A percentile compares a stretch with the other conserved stretches of the same genome.
Evolutionary conservation across 495 filamentous ascomycete genomes (phyloP).

Genomic region (Neohortaea acidophila): DNA sequence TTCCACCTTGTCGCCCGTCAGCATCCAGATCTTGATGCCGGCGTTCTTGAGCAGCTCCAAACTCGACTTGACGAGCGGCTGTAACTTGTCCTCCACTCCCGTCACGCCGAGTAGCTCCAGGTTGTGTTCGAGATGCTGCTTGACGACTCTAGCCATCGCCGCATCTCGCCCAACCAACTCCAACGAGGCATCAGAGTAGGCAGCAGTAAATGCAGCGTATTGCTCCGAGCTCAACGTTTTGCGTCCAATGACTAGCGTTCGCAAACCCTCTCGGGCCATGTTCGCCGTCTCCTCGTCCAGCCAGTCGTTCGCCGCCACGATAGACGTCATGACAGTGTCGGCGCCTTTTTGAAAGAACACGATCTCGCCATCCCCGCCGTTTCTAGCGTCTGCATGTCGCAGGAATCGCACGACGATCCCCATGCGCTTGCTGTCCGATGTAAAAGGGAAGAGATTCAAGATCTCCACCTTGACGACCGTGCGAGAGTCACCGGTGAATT

Average conservation of each 20-base stretch:
- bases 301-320: constrained; percentile 94
- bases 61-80: constrained; percentile 85
- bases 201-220: constrained; percentile 61
- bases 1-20: constrained; percentile 97
- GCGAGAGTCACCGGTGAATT: constrained; percentile 60
- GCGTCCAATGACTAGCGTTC: constrained; percentile 85
- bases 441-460: constrained; percentile 92
- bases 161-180: constrained; percentile 63
- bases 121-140: constrained; percentile 70
- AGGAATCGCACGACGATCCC: constrained; percentile 84
- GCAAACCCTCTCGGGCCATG: constrained; percentile 92
- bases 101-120: constrained; percentile 90
- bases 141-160: constrained; percentile 63
- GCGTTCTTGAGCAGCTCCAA: constrained; percentile 92
- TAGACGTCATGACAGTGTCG: constrained; percentile 89
- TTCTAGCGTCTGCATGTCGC: constrained; percentile 26
- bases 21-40: constrained; percentile 99
- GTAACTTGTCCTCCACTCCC: constrained; percentile 92
- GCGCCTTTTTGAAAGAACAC: constrained; percentile 99
- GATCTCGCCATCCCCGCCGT: constrained; percentile 48
- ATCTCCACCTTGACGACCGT: constrained; percentile 76
- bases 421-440: constrained; percentile 95
- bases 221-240: constrained; percentile 60
- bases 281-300: constrained; percentile 96
- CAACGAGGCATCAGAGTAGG: constrained; percentile 66